A percentile compares a stretch with the other conserved stretches of the same genome.
phyloP scores from a whole-genome alignment of 2,329 filamentous ascomycete species.

The Trichoderma atrobrunneum region DNA sequence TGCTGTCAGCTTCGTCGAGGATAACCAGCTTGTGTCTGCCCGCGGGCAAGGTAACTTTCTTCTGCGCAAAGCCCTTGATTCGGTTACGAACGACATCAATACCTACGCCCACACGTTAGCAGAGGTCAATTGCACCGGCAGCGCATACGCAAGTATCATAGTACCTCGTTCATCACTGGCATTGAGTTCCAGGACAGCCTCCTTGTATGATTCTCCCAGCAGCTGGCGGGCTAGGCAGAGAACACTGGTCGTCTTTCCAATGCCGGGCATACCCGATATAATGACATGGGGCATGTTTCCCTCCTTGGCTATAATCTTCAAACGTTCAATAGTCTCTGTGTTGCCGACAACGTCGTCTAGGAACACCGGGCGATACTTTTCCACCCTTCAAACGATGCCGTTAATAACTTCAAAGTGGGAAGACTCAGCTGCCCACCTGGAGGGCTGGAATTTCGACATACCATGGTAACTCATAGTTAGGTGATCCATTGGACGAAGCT shows the following conservation, averaged over 20 bases:
- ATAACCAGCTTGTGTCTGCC: constrained; percentile 96
- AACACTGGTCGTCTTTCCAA: constrained; percentile 96
- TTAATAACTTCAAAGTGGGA: constrained; percentile 21
- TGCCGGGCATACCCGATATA: constrained; percentile 98
- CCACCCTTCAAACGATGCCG: constrained; percentile 65
- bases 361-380: constrained; percentile 94
- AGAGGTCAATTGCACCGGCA: not conserved
- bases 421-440: constrained; percentile 14
- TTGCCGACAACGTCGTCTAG: constrained; percentile 97
- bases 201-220: constrained; percentile 90
- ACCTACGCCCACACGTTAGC: constrained; percentile 44
- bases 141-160: constrained; percentile 43
- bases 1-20: constrained; percentile 95
- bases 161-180: constrained; percentile 89
- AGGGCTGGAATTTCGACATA: constrained; percentile 35
- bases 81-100: constrained; percentile 97
- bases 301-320: constrained; percentile 98
- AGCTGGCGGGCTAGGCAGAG: constrained; percentile 89
- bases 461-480: constrained; percentile 77
- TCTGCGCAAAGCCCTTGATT: constrained; percentile 98
- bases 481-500: constrained; percentile 47
- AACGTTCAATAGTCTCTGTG: constrained; percentile 91
- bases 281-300: constrained; percentile 99
- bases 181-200: constrained; percentile 94
- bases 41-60: constrained; percentile 90